Base-by-base conservation (phyloP, 2,329 filamentous ascomycete species). In the Neonectria magnoliae region DNA sequence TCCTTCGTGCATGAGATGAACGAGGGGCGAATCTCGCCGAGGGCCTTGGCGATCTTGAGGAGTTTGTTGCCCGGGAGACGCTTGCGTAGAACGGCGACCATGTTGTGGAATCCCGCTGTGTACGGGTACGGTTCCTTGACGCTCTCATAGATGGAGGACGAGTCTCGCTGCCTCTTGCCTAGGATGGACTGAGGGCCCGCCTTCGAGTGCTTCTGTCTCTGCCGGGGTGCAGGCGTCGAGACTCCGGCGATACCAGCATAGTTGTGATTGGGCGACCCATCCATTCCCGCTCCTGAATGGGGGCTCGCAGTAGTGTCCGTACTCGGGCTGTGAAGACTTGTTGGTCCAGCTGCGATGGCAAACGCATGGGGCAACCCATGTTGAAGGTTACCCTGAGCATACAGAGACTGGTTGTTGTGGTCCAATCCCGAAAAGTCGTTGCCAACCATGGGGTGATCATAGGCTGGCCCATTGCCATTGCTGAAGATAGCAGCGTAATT, bases 91-190 rank as follows among this genome's bases (percentile, higher is more conserved):
- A 94, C 90, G 9, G 90, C 90, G 47, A 94, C 93, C 67, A 98
- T 87, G 68, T 91, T 92, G 79, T 99, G 96, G 77, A 97, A 98
- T 20, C 93, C 93, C 47, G 88, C 88, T 1, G 94, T 94, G 75
- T 98, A 98, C 10, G 93, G 90, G 76, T 98, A 98, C 5, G 96
- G 94, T 74, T 96, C 91, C 66, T 92, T 94, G 74, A 99, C 93
- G 44, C 89, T 91, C 67, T 94, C 90, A 78, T 98, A 99, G 60
- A 98, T 93, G 53, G 88, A 87, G 0, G 93, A 94, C 5, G 94
- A 91, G 75, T 98, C 93, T 42, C 88, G 84, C 57, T 84, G 82
- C 25, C 88, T 83, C 76, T 90, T 90, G 47, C 84, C 83, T n/a
- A 88, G 76, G 27, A 87, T 79, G 11, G 84, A 82, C 65, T 87